A percentile compares a stretch with the other conserved stretches of the same genome.
Conservation (phyloP, 2,329 filamentous ascomycete species). For the Ceratocystis harringtonii region DNA sequence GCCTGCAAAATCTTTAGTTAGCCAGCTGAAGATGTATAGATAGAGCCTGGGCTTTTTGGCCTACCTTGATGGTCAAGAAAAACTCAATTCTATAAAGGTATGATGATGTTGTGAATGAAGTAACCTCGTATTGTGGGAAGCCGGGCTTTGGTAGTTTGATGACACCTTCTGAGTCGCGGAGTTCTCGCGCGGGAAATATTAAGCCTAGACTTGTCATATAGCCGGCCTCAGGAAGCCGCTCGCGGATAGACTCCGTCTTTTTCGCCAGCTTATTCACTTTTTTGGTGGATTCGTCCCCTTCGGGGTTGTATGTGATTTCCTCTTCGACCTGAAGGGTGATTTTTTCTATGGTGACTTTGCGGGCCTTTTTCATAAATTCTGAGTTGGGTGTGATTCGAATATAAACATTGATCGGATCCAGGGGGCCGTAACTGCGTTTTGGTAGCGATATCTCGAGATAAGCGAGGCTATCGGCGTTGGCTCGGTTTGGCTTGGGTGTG, state of each 20-base stretch:
- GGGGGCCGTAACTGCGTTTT: slow-evolving; percentile 88
- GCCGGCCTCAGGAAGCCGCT: slow-evolving; percentile 76
- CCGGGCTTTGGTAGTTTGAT: slow-evolving; percentile 70
- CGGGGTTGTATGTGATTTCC: slow-evolving; percentile 96
- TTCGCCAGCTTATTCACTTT: slow-evolving; percentile 79
- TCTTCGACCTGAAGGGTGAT: slow-evolving; percentile 92
- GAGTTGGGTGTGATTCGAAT: slow-evolving; percentile 86
- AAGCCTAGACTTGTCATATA: slow-evolving; percentile 87
- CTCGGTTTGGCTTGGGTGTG: slow-evolving; percentile 74
- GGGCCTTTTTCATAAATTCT: slow-evolving; percentile 81
- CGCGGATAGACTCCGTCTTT: slow-evolving; percentile 64
- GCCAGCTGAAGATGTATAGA: slow-evolving; percentile 13
- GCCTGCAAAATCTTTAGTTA: slow-evolving; percentile 47
- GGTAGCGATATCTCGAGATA: slow-evolving; percentile 84
- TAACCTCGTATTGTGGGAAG: slow-evolving; percentile 79
- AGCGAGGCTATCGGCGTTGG: slow-evolving; percentile 77
- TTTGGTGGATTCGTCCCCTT: slow-evolving; percentile 84
- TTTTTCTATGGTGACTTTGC: slow-evolving; percentile 81
- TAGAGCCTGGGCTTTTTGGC: slow-evolving; percentile 11
- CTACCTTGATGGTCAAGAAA: slow-evolving; percentile 83
- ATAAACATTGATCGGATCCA: slow-evolving; percentile 90
- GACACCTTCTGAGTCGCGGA: slow-evolving; percentile 75
- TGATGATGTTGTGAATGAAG: slow-evolving; percentile 84
- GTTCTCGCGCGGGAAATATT: slow-evolving; percentile 77
- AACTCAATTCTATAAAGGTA: slow-evolving; percentile 98